phyloP scores from a whole-genome alignment of 1,139 yeast genomes.

The Spathaspora sp. region DNA sequence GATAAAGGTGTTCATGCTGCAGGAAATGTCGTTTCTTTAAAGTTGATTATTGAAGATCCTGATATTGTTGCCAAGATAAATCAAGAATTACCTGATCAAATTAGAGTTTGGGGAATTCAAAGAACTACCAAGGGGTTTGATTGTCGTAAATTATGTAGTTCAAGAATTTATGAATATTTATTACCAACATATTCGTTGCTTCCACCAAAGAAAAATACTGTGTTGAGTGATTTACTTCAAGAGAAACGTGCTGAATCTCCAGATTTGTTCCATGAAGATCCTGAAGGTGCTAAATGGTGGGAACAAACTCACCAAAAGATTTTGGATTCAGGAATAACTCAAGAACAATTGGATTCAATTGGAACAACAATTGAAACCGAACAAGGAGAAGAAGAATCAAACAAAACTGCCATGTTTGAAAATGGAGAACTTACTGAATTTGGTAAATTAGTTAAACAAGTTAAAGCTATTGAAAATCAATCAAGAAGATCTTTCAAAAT shows the following conservation, averaged over 20 bases:
- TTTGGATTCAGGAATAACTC: conserved; percentile 46
- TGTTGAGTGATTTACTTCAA: conserved; percentile 58
- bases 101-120: conserved; percentile 90
- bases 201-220: conserved; percentile 81
- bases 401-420: conserved; percentile 15
- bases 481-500: conserved; percentile 72
- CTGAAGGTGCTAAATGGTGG: conserved; percentile 80
- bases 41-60: conserved; percentile 86
- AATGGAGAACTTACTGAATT: conserved; percentile 38
- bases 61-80: conserved; percentile 75
- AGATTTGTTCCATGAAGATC: conserved; percentile 49
- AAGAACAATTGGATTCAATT: conserved; percentile 34
- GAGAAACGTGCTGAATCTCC: conserved; percentile 56
- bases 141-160: conserved; percentile 92
- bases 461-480: conserved; percentile 65
- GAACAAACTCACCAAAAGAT: conserved; percentile 44
- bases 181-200: conserved; percentile 87
- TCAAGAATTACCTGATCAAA: conserved; percentile 72
- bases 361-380: not conserved
- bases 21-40: conserved; percentile 87
- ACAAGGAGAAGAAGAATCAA: not conserved
- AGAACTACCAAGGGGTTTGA: conserved; percentile 90
- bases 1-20: conserved; percentile 99
- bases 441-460: conserved; percentile 51
- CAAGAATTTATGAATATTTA: conserved; percentile 89